Conservation (phyloP, 148 eudicot genomes). For the Oxyria digyna region DNA sequence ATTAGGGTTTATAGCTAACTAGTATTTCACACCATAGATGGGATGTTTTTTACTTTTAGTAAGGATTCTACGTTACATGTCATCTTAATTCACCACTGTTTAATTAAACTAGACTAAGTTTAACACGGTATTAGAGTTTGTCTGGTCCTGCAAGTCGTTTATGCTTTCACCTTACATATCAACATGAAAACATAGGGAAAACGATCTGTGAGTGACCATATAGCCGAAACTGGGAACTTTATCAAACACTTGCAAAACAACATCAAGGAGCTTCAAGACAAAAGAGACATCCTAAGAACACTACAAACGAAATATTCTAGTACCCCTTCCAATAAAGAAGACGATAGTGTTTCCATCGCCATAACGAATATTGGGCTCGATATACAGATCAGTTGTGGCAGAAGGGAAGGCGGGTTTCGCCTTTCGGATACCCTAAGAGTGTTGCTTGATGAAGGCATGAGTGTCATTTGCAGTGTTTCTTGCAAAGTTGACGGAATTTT, state of each 20-base stretch:
- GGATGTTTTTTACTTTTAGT: no score
- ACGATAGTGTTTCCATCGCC: neutral
- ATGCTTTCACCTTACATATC: no score
- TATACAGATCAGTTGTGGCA: constrained; percentile 15
- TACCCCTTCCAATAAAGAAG: neutral
- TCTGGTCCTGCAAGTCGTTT: no score
- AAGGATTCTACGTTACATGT: no score
- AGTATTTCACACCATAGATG: no score
- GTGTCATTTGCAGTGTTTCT: constrained; percentile 22
- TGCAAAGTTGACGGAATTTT: constrained; percentile 16
- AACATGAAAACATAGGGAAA: no score
- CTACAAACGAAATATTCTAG: no score
- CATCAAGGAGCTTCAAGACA: neutral
- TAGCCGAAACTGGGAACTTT: neutral
- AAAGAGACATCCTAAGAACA: neutral
- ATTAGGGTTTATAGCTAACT: constrained; percentile 5
- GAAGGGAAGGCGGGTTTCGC: constrained; percentile 7
- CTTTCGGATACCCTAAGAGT: constrained; percentile 24
- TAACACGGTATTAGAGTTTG: no score
- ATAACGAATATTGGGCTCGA: constrained; percentile 17
- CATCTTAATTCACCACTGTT: no score
- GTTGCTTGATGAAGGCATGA: constrained; percentile 20
- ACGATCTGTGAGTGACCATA: neutral
- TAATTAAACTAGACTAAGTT: no score
- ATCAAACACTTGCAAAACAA: neutral